Base-by-base conservation (phyloP, 805 yeast species). In the Lipomyces yamadae region DNA sequence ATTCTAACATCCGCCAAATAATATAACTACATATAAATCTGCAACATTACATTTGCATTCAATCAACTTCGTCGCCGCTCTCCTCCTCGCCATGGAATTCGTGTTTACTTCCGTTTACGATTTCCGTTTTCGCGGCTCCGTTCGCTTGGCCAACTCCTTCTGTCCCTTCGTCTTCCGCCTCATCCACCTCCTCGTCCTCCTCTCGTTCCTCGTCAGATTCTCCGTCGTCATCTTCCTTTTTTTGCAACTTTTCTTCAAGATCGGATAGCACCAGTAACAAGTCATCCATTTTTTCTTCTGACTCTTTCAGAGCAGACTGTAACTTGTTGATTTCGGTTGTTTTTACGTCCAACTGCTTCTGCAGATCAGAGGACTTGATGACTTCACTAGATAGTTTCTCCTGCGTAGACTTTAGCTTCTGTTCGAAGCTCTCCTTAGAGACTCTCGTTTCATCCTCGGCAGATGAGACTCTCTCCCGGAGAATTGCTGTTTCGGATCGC, bases 241-340 rank as follows among this genome's bases (percentile, higher is more conserved):
- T 81, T 37, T 81, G 79, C 65, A 86, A 86, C 70, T 84, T 85
- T 60, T 88, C 92, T 66, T 92, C 96, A 72, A 91, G 79, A 57
- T 91, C 96, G 24, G 89, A 85, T 76, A 92, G 86, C 24, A 92
- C 79, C 32, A 91, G 77, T 86, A 92, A 84, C 72, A 92, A 76
- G 69, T 91, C 96, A 72, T 92, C 97, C 10, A 87, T 74, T 33
- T 87, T 91, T 57, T 57, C 70, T 39, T 65, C 66, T 2, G 63
- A 60, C 15, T 61, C 70, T 37, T 60, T 67, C 45, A 56, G 48
- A 33, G 55, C 58, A 3, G 50, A 32, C 48, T 57, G 62, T 24
- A 57, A 24, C 24, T 57, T 56, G 24, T 62, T 66, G n/a, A 72
- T 50, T 10, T 72, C 69, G 5, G 68, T 30, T 35, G 69, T 70